These are phyloP conservation scores for Talaromyces sp. DNA, from an alignment of 2,329 filamentous ascomycete species.

Conservation along the genomic window DNA sequence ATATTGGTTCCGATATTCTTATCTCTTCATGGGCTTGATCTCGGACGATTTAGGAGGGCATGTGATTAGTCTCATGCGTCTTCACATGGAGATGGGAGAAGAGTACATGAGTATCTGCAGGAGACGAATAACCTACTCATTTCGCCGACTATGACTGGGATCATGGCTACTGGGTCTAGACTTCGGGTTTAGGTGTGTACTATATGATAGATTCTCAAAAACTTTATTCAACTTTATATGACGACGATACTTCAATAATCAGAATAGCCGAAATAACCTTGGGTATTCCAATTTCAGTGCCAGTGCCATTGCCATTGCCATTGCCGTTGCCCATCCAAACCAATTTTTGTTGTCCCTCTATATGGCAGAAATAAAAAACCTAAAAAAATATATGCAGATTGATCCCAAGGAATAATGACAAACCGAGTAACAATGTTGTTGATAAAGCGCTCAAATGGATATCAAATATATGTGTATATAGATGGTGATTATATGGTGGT, in stretches of 20 bases:
- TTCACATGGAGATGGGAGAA: neutral
- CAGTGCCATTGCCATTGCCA: neutral
- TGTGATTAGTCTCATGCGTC: neutral
- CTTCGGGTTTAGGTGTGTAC: neutral
- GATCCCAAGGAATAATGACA: neutral
- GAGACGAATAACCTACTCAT: neutral
- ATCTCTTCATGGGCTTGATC: neutral
- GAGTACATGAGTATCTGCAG: neutral
- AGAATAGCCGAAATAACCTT: neutral
- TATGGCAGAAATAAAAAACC: neutral
- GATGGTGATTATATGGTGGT: neutral
- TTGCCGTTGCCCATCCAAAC: neutral
- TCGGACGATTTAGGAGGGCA: neutral
- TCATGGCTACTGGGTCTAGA: neutral
- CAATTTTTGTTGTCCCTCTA: neutral
- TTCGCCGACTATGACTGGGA: neutral
- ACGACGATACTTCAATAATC: neutral
- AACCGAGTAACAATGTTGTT: neutral
- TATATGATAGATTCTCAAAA: neutral
- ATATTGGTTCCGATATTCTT: neutral
- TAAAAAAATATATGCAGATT: neutral
- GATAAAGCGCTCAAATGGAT: constrained; percentile 2
- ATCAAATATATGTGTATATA: constrained; percentile 3
- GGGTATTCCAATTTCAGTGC: neutral
- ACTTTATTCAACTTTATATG: neutral